These are phyloP conservation scores for Artemisia argyi DNA, from an alignment of 129 eudicot species.

Conservation along the genomic window DNA sequence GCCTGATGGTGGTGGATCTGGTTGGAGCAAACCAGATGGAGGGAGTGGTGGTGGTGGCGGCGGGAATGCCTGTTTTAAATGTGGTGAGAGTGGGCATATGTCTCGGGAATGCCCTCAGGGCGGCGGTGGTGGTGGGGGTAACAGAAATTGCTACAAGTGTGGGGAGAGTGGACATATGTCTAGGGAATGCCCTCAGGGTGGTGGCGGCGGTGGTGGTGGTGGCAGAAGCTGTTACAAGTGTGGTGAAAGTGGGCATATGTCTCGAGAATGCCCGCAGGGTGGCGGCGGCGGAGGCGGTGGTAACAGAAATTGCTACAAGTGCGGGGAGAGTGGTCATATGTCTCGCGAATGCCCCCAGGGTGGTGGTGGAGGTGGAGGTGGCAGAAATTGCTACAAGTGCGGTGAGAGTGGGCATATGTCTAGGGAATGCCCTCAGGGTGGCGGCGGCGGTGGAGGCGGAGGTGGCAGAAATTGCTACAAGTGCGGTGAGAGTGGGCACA, in stretches of 20 bases:
- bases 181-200: constrained; percentile 27
- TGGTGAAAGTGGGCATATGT: constrained; percentile 31
- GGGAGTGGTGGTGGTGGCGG: constrained; percentile 19
- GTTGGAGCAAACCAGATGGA: not conserved
- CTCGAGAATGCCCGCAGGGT: constrained; percentile 32
- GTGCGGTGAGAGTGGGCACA: constrained; percentile 10
- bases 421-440: constrained; percentile 14
- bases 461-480: constrained; percentile 6
- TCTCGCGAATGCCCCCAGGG: constrained; percentile 34
- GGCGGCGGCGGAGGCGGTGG: constrained; percentile 30
- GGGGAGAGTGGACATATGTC: constrained; percentile 30
- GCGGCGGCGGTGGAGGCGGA: constrained; percentile 18
- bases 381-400: constrained; percentile 6
- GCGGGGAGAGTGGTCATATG: constrained; percentile 28
- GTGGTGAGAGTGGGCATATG: constrained; percentile 36
- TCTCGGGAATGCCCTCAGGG: constrained; percentile 31
- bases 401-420: constrained; percentile 14
- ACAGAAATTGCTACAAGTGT: constrained; percentile 15
- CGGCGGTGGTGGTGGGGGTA: constrained; percentile 15
- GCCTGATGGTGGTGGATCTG: no score
- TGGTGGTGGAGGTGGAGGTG: constrained; percentile 14
- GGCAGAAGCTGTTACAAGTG: constrained; percentile 21
- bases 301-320: constrained; percentile 3
- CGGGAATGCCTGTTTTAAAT: constrained; percentile 18
- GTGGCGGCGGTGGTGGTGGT: constrained; percentile 27